A percentile compares a stretch with the other conserved stretches of the same genome.
Conservation (phyloP, 306 rosid genomes). For the Vigna hirtella region DNA sequence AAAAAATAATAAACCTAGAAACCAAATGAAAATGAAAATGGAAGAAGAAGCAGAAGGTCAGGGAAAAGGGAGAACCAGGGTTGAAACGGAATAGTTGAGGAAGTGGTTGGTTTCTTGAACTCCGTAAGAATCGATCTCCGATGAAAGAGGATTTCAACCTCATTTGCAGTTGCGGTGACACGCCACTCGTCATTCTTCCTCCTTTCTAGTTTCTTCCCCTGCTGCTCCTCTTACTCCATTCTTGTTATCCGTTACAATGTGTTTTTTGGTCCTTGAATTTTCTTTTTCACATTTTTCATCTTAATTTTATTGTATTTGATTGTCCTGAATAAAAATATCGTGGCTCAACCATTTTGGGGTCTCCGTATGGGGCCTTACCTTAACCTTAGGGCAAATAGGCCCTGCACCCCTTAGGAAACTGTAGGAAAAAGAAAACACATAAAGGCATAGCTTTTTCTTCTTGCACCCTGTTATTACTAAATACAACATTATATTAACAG, state of each 20-base stretch:
- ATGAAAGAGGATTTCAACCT: conserved; percentile 54
- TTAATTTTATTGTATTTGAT: no score
- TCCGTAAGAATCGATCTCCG: conserved; percentile 53
- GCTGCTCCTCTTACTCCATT: background rate
- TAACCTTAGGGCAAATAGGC: background rate
- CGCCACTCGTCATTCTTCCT: conserved; percentile 44
- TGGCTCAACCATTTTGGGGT: background rate
- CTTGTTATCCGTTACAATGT: background rate
- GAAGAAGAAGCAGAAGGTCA: background rate
- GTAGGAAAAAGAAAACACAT: no score
- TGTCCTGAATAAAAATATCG: background rate
- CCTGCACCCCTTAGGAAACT: no score
- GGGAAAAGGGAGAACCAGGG: conserved; percentile 49
- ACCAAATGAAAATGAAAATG: background rate
- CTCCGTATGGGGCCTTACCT: background rate
- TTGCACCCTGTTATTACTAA: no score
- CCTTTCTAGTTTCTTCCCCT: no score
- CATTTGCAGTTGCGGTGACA: conserved; percentile 55
- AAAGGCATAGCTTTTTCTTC: no score
- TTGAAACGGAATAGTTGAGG: conserved; percentile 60
- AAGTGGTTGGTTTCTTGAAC: conserved; percentile 57
- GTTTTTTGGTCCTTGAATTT: background rate
- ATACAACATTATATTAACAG: no score
- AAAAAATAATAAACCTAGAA: background rate
- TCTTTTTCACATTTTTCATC: background rate